Base-by-base conservation (phyloP, 1,284 basidiomycete genomes). In the Microbotryomycetes sp. region DNA sequence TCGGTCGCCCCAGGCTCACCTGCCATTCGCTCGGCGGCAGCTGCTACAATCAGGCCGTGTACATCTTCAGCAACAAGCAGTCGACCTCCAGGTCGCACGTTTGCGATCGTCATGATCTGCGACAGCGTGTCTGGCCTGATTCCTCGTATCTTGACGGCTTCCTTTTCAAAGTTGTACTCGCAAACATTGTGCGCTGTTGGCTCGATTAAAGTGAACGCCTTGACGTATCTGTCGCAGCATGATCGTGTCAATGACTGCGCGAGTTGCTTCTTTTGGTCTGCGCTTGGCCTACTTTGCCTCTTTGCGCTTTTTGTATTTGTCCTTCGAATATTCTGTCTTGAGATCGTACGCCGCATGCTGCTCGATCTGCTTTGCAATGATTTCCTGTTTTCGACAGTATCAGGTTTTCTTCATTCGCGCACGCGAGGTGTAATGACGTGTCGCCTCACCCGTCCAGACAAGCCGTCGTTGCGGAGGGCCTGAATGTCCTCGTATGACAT, bases 311-410 rank as follows among this genome's bases (percentile, higher is more conserved):
- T 84, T 87, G 77, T 96, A 97, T 74, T 97, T 97, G 72, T 96
- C 92, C 76, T 97, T 96, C 75, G 88, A 91, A 74, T 91, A 96
- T 75, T 93, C 93, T 1, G 91, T 96, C 78, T 97, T 97, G 56
- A 94, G 79, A 7, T 84, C 84, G 75, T 89, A 97, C 71, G 88
- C 88, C 31, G 87, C 85, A 72, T 97, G 92, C 69, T 86, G 82
- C 69, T 90, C 89, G 60, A 96, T 92, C 76, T 97, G 92, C 73
- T 81, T 84, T 71, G 88, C 84, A 71, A 97, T 93, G 64, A 97
- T 96, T 74, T 94, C 91, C 85, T 94, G 35, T 41, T 41, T 41
- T 41, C 35, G 35, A 11, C 35, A 41, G 18, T 18, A 41, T 41
- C 52, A 31, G 35, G 56, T 61, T 30, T 31, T n/a, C n/a, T n/a